A percentile compares a stretch with the other conserved stretches of the same genome.
phyloP scores from a whole-genome alignment of 2,329 filamentous ascomycete species.

The Elsinoe perseae region DNA sequence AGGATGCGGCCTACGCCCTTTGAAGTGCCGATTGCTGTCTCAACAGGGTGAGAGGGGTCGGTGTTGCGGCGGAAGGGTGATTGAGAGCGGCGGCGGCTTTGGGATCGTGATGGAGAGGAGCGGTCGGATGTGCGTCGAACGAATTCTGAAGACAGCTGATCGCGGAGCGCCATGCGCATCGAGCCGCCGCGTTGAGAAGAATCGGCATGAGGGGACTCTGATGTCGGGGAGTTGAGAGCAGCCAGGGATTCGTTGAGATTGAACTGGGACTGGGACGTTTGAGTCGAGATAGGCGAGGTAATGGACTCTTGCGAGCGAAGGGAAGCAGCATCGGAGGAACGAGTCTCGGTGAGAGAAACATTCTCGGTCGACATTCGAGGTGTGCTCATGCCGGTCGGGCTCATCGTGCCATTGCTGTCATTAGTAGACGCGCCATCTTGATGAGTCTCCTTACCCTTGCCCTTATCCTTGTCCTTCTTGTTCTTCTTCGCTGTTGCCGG shows the following conservation, averaged over 20 bases:
- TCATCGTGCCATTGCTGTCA: background rate
- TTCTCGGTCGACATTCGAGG: slow-evolving; percentile 5
- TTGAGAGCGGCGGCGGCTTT: background rate
- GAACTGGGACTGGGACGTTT: slow-evolving; percentile 16
- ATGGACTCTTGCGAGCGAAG: background rate
- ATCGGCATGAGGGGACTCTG: background rate
- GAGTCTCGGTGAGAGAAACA: background rate
- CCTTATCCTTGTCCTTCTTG: slow-evolving; percentile 12
- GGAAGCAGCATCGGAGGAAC: background rate
- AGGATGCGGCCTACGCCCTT: slow-evolving; percentile 33
- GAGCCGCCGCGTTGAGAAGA: slow-evolving; percentile 10
- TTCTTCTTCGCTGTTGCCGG: slow-evolving; percentile 16
- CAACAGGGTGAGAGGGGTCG: slow-evolving; percentile 18
- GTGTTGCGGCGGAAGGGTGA: slow-evolving; percentile 9
- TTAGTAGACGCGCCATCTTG: background rate
- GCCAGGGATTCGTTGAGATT: slow-evolving; percentile 21
- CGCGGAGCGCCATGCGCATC: slow-evolving; percentile 16
- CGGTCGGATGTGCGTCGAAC: slow-evolving; percentile 7
- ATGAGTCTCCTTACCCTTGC: background rate
- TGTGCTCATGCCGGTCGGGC: background rate
- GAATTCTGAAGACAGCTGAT: slow-evolving; percentile 13
- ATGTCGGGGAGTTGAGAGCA: slow-evolving; percentile 13
- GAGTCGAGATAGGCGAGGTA: background rate
- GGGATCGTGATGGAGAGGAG: background rate
- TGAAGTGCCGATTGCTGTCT: slow-evolving; percentile 26